phyloP scores from a whole-genome alignment of 495 filamentous ascomycete species.

The Aspergillus heteromorphus region DNA sequence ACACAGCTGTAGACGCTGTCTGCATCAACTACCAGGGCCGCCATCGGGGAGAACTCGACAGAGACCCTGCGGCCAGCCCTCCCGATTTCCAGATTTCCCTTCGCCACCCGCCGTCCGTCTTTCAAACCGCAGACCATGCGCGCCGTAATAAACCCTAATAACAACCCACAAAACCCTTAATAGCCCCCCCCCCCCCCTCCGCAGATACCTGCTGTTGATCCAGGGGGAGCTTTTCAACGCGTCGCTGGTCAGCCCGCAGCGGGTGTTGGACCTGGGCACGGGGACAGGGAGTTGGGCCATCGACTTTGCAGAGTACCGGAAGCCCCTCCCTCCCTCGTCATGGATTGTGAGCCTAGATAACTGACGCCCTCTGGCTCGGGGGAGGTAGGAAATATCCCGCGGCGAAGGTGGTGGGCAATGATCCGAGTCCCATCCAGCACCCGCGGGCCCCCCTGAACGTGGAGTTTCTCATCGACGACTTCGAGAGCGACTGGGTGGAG shows the following conservation, averaged over 20 bases:
- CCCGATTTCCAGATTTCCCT: too few relatives aligned
- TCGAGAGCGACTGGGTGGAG: slow-evolving; percentile 9
- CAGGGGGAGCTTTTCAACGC: not conserved
- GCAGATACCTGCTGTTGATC: slow-evolving; percentile 7
- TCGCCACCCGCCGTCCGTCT: too few relatives aligned
- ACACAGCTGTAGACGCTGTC: too few relatives aligned
- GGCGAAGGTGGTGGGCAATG: slow-evolving; percentile 4
- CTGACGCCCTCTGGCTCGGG: too few relatives aligned
- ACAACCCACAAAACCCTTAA: too few relatives aligned
- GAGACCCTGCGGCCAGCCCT: too few relatives aligned
- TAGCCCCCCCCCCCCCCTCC: too few relatives aligned
- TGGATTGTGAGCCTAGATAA: too few relatives aligned
- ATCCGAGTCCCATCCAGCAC: slow-evolving; percentile 11
- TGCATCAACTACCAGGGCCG: too few relatives aligned
- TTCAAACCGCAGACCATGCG: too few relatives aligned
- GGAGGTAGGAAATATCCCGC: not conserved
- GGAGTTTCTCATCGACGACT: slow-evolving; percentile 13
- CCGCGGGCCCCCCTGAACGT: slow-evolving; percentile 14
- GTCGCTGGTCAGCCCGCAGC: not conserved
- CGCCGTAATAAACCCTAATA: too few relatives aligned
- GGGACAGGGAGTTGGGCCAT: slow-evolving; percentile 8
- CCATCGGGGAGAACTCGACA: too few relatives aligned
- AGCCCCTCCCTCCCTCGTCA: not conserved
- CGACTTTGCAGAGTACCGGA: slow-evolving; percentile 2
- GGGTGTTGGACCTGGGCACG: slow-evolving; percentile 3